These are phyloP conservation scores for Pleurotus eryngii DNA, from an alignment of 768 basidiomycete species.

Conservation along the genomic window DNA sequence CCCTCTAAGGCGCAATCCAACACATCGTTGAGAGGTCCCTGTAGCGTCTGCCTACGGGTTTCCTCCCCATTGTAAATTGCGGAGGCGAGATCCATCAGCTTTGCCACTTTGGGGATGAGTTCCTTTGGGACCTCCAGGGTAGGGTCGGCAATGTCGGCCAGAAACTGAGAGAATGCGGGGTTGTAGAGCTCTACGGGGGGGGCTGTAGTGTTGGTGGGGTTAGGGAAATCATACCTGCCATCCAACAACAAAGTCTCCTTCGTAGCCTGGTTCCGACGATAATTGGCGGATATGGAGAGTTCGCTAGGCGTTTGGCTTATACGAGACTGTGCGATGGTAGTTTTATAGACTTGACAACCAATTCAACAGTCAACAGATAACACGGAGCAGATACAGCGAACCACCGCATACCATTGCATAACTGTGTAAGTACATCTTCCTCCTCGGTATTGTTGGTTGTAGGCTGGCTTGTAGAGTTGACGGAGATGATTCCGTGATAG, in stretches of 20 bases:
- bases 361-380: too few relatives aligned
- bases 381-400: background rate
- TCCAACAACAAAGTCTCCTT: background rate
- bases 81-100: conserved; percentile 16
- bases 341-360: too few relatives aligned
- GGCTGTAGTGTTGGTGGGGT: conserved; percentile 1
- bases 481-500: background rate
- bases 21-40: conserved; percentile 1
- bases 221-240: background rate
- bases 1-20: conserved; percentile 3
- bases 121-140: conserved; percentile 10
- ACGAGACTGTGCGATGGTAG: too few relatives aligned
- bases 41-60: background rate
- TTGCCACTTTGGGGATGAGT: conserved; percentile 14
- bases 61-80: conserved; percentile 16
- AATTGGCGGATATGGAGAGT: background rate
- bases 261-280: background rate
- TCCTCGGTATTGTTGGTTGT: background rate
- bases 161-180: conserved; percentile 20
- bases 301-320: too few relatives aligned
- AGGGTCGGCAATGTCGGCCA: conserved; percentile 12
- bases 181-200: conserved; percentile 23
- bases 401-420: background rate
- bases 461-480: background rate
- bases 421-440: background rate